Conservation (phyloP, 140 eudicot species). For the Ambrosia hybrid region DNA sequence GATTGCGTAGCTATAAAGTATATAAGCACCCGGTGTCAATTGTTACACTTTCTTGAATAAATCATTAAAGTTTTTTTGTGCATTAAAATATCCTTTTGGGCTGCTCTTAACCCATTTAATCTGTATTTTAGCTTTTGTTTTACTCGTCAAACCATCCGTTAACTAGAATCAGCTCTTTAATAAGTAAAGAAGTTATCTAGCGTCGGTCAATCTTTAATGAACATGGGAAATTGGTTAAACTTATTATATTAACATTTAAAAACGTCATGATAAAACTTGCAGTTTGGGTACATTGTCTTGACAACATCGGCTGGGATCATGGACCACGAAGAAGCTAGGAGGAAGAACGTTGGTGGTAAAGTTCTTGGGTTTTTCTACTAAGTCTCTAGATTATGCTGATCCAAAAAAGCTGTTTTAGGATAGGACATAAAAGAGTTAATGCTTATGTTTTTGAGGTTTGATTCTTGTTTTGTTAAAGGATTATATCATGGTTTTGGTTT, state of each 20-base stretch:
- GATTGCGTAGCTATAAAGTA: too few species aligned
- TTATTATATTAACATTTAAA: not conserved
- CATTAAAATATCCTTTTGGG: too few species aligned
- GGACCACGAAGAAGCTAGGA: slow-evolving; percentile 33
- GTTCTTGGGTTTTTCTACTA: slow-evolving; percentile 29
- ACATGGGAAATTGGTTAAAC: not conserved
- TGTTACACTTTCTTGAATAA: too few species aligned
- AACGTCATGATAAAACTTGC: not conserved
- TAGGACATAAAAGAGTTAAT: slow-evolving; percentile 12
- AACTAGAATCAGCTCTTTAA: too few species aligned
- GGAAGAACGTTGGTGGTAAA: slow-evolving; percentile 32
- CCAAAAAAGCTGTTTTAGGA: slow-evolving; percentile 13
- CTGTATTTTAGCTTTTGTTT: too few species aligned
- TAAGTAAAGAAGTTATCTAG: too few species aligned
- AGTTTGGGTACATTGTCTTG: slow-evolving; percentile 29
- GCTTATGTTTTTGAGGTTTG: slow-evolving; percentile 26
- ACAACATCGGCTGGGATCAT: slow-evolving; percentile 30
- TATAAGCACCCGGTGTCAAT: too few species aligned
- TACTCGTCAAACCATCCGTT: too few species aligned
- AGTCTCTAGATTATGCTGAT: slow-evolving; percentile 1
- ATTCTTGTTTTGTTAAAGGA: slow-evolving; percentile 21
- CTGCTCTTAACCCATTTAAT: too few species aligned
- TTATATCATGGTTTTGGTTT: slow-evolving; percentile 33
- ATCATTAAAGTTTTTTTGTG: too few species aligned
- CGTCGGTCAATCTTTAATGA: not conserved